These are phyloP conservation scores for Penicillium cosmopolitanum DNA, from an alignment of 495 filamentous ascomycete species.

Conservation along the genomic window DNA sequence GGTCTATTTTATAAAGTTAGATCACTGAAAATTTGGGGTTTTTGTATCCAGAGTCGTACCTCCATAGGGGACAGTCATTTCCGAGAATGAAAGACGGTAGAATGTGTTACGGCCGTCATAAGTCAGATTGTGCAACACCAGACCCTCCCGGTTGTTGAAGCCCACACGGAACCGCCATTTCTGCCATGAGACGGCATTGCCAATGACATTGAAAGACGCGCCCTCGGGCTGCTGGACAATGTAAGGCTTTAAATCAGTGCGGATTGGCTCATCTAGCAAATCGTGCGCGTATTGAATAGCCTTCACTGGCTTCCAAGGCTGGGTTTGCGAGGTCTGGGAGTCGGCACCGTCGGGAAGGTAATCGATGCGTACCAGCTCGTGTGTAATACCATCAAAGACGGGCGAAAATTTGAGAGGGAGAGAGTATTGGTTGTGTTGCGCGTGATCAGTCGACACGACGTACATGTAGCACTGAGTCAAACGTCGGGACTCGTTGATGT, in stretches of 20 bases:
- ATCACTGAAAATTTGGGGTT: not conserved
- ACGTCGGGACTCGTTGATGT: conserved; percentile 40
- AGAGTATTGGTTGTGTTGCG: conserved; percentile 72
- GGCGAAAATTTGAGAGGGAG: conserved; percentile 79
- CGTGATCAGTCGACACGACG: conserved; percentile 41
- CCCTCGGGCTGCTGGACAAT: conserved; percentile 79
- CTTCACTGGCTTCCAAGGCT: conserved; percentile 55
- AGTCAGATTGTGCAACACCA: conserved; percentile 65
- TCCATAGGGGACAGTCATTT: conserved; percentile 74
- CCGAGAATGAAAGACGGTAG: conserved; percentile 73
- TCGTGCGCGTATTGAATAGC: conserved; percentile 55
- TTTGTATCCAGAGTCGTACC: conserved; percentile 20
- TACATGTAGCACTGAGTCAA: conserved; percentile 53
- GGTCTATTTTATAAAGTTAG: conserved; percentile 44
- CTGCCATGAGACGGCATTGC: conserved; percentile 59
- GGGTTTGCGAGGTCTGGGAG: conserved; percentile 34
- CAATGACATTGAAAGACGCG: conserved; percentile 61
- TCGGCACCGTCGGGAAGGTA: conserved; percentile 46
- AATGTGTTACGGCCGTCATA: conserved; percentile 74
- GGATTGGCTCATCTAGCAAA: conserved; percentile 39
- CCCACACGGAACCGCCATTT: conserved; percentile 71
- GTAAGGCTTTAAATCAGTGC: conserved; percentile 74
- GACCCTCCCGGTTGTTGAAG: conserved; percentile 67
- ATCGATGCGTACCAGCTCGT: conserved; percentile 63
- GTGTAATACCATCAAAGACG: conserved; percentile 66